Base-by-base conservation (phyloP, 75 land plant genomes). In the Pinus taeda region DNA sequence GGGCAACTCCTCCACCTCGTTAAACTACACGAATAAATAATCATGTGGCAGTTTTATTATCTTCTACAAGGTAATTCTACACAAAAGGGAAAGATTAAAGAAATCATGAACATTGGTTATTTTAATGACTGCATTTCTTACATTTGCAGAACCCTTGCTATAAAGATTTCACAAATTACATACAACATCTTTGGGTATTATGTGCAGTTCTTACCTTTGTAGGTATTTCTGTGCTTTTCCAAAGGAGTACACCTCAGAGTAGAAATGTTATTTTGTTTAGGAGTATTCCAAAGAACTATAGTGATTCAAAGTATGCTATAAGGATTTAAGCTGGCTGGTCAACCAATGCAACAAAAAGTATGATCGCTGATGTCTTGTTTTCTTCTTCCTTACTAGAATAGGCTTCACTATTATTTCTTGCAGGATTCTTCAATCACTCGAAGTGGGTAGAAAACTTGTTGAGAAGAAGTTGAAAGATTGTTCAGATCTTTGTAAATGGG, bases 141-240 rank as follows among this genome's bases (percentile, higher is more conserved):
- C 20, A 42, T 18, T 12, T 78, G 58, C 86, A 88, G 88, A 37
- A 20, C 6, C 59, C 57, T 57, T 49, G 29, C 66, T 14, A 55
- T 45, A 80, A 87, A 82, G 75, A 83, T 80, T 37, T 30, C 79
- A 53, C 86, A 84, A 56, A 83, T 93, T 69, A 79, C 95, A 15
- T 95, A 90, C 83, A 95, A 97, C 75, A 18, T 92, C 8, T 87
- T 83, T 79, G 88, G 91, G 20, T 97, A 85, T 61, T 91, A 95
- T 74, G 57, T 88, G 20, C 99, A 94, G 79, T 93, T 91, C 71
- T 62, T 91, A 57, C 94, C 98, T 55, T 15, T 70, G 98, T 95
- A 80, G 92, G 95, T 82, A 49, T 76, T 76, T 22, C 30, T 18
- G 4, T 75, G 15, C 33, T n/a, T 64, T 55, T 58, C 8, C 0